Evolutionary conservation across 805 yeast genomes (phyloP), one percentile per base, ranked within the genome.

Genomic region (Spathaspora gorwiae): DNA sequence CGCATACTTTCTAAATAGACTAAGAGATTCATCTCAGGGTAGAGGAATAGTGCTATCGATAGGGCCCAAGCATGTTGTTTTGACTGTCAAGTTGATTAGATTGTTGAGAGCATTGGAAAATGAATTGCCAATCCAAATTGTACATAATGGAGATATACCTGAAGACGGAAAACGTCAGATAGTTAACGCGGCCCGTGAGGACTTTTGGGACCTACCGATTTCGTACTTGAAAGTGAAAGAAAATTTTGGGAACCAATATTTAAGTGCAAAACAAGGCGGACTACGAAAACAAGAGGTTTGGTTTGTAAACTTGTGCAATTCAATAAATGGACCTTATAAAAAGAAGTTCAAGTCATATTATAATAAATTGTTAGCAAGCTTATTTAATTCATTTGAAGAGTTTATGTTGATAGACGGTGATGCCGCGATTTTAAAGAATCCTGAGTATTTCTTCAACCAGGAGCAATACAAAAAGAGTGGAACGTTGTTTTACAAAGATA

Each of bases 331-430:
- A 9, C 47, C 54, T 26, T 61, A 53, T 37, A 48, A 48, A 31
- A 41, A 39, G 10, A 54, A 53, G 37, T 61, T 62, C 39, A 49
- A 45, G 8, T 44, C 42, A 9, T 60, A 53, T 45, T 52, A 57
- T 30, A 58, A 61, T 42, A 83, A 81, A 56, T 69, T 82, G 57
- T 53, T 80, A 29, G 83, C 86, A 1, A 66, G 74, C 26, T 46
- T 79, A 35, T 81, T 82, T 59, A 80, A 74, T 47, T 72, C 82
- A 1, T 79, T 74, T 53, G 79, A 76, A 50, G 82, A 79, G 44
- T 70, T 68, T 61, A 65, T 79, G 33, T 57, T 79, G 51, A 54
- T 79, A 47, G 83, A 79, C 57, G 75, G 81, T 6, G 83, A 78
- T 55, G 59, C 75, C 0, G 66, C 71, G 7, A 51, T 72, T 34